Evolutionary conservation across 352 stramenopile species (phyloP).

Genomic region (Globisporangium alternatum): DNA sequence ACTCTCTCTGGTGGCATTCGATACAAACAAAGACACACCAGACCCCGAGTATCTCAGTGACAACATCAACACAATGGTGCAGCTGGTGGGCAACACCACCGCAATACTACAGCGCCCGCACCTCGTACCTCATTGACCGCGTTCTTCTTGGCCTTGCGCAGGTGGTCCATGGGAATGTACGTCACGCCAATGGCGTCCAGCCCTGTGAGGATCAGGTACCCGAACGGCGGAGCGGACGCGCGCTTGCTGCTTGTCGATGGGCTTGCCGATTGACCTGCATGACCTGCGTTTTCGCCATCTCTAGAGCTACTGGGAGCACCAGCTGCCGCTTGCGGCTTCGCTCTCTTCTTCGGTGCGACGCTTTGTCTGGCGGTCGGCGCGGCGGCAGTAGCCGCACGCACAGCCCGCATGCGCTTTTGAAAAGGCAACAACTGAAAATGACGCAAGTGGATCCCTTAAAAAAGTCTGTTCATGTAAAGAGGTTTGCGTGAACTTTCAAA

Average conservation of each 20-base stretch:
- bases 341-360: background rate
- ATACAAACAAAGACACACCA: background rate
- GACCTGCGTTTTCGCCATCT: background rate
- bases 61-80: background rate
- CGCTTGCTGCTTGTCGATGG: background rate
- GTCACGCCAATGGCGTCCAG: constrained; percentile 45
- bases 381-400: background rate
- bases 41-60: background rate
- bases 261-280: background rate
- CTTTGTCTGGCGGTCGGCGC: background rate
- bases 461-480: background rate
- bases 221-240: constrained; percentile 34
- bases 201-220: constrained; percentile 32
- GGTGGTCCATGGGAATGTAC: constrained; percentile 49
- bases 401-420: background rate
- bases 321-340: background rate
- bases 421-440: background rate
- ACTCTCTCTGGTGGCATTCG: constrained; percentile 32
- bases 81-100: background rate
- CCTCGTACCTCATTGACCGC: constrained; percentile 22
- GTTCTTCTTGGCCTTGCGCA: constrained; percentile 67
- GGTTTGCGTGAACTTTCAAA: too few species aligned
- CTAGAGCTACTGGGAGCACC: background rate
- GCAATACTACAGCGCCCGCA: background rate
- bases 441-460: background rate